Percentiles rank a stretch among this genome's conserved stretches.
Conservation (phyloP, 2,329 filamentous ascomycete genomes). For the Ascochyta fabae region DNA sequence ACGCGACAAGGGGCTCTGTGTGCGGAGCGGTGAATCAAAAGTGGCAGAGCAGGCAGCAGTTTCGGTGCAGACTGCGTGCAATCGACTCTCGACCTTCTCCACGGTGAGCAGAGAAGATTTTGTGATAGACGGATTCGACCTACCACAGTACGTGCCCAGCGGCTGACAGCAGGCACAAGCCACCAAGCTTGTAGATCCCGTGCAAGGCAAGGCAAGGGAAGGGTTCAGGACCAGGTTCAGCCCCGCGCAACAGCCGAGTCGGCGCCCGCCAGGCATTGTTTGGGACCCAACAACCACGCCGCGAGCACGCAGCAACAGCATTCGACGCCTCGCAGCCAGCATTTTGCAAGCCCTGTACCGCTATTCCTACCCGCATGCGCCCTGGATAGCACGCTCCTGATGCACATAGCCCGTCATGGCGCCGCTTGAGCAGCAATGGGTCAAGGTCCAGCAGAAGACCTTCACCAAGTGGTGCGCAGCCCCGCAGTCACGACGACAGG, state of each 20-base stretch:
- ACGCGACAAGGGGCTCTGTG: constrained; percentile 10
- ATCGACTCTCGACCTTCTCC: neutral
- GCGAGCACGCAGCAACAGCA: constrained; percentile 24
- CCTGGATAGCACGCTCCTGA: constrained; percentile 25
- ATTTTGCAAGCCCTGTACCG: constrained; percentile 17
- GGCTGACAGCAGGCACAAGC: constrained; percentile 17
- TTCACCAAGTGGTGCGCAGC: constrained; percentile 89
- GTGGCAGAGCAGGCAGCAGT: constrained; percentile 3
- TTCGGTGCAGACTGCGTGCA: neutral
- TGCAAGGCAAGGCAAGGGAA: neutral
- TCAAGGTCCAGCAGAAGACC: constrained; percentile 93
- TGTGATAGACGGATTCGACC: neutral
- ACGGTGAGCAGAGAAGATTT: constrained; percentile 15
- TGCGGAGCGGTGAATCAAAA: constrained; percentile 9
- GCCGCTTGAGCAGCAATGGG: constrained; percentile 67
- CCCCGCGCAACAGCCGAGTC: constrained; percentile 37
- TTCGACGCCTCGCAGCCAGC: constrained; percentile 1
- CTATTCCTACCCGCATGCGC: constrained; percentile 35
- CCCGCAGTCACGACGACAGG: constrained; percentile 16
- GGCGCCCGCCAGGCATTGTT: constrained; percentile 41
- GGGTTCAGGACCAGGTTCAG: constrained; percentile 12
- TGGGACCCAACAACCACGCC: constrained; percentile 35
- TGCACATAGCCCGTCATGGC: constrained; percentile 47
- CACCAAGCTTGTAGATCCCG: constrained; percentile 17
- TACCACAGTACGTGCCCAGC: constrained; percentile 11